Base-by-base conservation (phyloP, 768 basidiomycete species). In the Russula brevipes region DNA sequence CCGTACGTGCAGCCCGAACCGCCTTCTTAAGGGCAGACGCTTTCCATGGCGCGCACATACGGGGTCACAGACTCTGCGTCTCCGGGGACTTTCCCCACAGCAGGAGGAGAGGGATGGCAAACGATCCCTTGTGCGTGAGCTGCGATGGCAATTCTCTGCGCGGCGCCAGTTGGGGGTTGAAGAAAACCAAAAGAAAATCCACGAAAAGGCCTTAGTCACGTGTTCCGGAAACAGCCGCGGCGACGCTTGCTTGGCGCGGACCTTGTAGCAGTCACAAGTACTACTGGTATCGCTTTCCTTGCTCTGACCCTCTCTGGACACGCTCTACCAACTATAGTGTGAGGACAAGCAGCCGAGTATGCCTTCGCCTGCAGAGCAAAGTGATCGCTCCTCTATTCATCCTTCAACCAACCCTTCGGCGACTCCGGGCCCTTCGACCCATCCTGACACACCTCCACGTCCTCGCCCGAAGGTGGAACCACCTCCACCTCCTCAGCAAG, bases 1-100 rank as follows among this genome's bases (percentile, higher is more conserved):
- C 77, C 75, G 73, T 61, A 59, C 54, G 73, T 79, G 78, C 67
- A 35, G 42, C 60, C 45, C 44, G 75, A 73, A 82, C 85, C 82
- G 81, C 79, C 85, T 80, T 81, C 83, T 87, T 89, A 76, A 76
- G 79, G 85, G 79, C 80, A 83, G 86, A 77, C 73, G 87, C 80
- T 90, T 86, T 88, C 88, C 88, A 69, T 79, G 69, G 73, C 59
- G 41, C 50, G 42, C 57, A 63, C 49, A 70, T 56, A 66, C 78
- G 78, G 76, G 73, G 77, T 82, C 79, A 76, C 77, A 76, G 70
- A 70, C 84, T 88, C 88, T 86, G 86, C 81, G 74, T 82, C 89
- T 90, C 89, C 89, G 89, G 89, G 87, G 89, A 90, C 89, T 90
- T 91, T 90, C 88, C 89, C 89, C 89, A 86, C 89, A 90, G 89